These are phyloP conservation scores for Gnetum montanum DNA, from an alignment of 75 land plant species.

Conservation along the genomic window DNA sequence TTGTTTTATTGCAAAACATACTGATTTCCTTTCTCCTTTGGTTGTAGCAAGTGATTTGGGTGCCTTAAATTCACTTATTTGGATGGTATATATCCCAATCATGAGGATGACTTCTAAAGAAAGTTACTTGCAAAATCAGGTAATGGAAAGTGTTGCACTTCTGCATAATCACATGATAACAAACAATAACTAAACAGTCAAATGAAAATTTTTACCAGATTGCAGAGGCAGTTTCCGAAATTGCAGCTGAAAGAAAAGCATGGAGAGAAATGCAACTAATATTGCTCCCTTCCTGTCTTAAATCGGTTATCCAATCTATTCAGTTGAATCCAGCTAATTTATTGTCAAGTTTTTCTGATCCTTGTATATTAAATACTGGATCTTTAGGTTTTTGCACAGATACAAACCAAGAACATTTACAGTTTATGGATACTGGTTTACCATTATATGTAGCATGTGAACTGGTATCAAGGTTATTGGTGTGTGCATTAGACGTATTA, in stretches of 20 bases:
- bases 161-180: neutral
- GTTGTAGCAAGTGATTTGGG: conserved; percentile 14
- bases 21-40: conserved; percentile 2
- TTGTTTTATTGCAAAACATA: too few species aligned
- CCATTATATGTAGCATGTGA: conserved; percentile 47
- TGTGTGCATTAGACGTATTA: conserved; percentile 21
- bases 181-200: too few species aligned
- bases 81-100: conserved; percentile 30
- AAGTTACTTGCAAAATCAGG: conserved; percentile 24
- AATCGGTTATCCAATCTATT: conserved; percentile 24
- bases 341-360: conserved; percentile 11
- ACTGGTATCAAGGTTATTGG: conserved; percentile 36
- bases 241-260: conserved; percentile 11
- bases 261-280: conserved; percentile 36
- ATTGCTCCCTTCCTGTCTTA: conserved; percentile 37
- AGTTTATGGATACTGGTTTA: conserved; percentile 2
- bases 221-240: conserved; percentile 25
- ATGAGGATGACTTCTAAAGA: conserved; percentile 15
- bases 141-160: neutral
- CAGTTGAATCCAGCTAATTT: conserved; percentile 14
- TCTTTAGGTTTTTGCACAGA: neutral
- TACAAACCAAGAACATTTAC: conserved; percentile 4
- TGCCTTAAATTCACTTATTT: conserved; percentile 18
- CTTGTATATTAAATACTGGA: neutral
- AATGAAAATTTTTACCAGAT: conserved; percentile 23